phyloP scores from a whole-genome alignment of 306 rosid species.

The Sesbania bispinosa region DNA sequence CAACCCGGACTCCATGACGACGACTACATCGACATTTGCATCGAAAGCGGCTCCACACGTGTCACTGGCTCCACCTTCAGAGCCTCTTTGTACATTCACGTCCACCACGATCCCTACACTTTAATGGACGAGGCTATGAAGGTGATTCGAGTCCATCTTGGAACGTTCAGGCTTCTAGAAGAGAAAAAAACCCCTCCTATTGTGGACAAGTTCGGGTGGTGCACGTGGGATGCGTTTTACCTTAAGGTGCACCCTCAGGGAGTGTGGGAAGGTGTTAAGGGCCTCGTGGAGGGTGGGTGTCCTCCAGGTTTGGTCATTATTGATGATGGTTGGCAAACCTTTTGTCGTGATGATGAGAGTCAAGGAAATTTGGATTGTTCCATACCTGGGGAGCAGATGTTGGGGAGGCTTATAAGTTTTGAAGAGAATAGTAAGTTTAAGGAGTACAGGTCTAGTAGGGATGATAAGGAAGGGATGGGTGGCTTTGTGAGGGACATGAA shows the following conservation, averaged over 20 bases:
- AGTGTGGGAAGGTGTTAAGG: slow-evolving; percentile 46
- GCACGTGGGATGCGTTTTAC: slow-evolving; percentile 84
- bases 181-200: slow-evolving; percentile 57
- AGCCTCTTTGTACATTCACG: slow-evolving; percentile 48
- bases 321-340: slow-evolving; percentile 77
- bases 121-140: slow-evolving; percentile 44
- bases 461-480: slow-evolving; percentile 38
- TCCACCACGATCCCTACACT: slow-evolving; percentile 40
- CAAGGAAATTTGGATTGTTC: slow-evolving; percentile 34
- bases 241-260: slow-evolving; percentile 63
- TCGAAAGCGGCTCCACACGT: slow-evolving; percentile 66
- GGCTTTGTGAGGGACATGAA: slow-evolving; percentile 61
- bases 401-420: slow-evolving; percentile 43
- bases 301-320: slow-evolving; percentile 61
- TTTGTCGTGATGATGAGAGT: slow-evolving; percentile 45
- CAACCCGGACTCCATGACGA: slow-evolving; percentile 35
- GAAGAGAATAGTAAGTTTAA: slow-evolving; percentile 55
- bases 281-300: slow-evolving; percentile 56
- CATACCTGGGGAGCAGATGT: slow-evolving; percentile 59
- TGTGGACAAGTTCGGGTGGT: slow-evolving; percentile 72
- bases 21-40: slow-evolving; percentile 43
- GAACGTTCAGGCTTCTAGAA: slow-evolving; percentile 52
- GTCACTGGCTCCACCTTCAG: slow-evolving; percentile 38
- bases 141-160: slow-evolving; percentile 39
- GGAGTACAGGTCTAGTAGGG: slow-evolving; percentile 28